These are phyloP conservation scores for Colletotrichum chrysophilum DNA, from an alignment of 2,329 filamentous ascomycete genomes.

Conservation along the genomic window DNA sequence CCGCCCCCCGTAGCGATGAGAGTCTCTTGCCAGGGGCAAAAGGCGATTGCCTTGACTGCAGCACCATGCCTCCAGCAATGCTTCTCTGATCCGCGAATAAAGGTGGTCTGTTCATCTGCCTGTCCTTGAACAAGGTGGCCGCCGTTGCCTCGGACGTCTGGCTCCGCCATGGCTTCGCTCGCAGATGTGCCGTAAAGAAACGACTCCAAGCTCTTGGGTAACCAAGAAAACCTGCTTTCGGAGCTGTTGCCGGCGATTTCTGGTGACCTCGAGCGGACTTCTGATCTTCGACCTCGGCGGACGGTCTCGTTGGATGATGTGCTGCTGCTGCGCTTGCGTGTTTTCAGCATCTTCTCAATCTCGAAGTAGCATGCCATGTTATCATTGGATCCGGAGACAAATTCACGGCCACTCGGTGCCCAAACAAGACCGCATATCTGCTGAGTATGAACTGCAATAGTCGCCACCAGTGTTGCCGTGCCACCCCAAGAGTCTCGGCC, in stretches of 20 bases:
- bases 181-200: neutral
- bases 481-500: conserved; percentile 74
- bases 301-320: neutral
- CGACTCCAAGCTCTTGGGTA: neutral
- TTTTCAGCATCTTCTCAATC: conserved; percentile 58
- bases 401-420: conserved; percentile 76
- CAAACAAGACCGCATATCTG: conserved; percentile 94
- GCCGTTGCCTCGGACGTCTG: conserved; percentile 23
- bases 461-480: conserved; percentile 76
- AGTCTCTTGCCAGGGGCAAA: conserved; percentile 91
- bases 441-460: conserved; percentile 80
- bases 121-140: conserved; percentile 32
- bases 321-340: conserved; percentile 2
- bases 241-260: neutral
- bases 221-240: neutral
- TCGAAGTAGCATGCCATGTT: conserved; percentile 87
- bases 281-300: neutral
- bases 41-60: conserved; percentile 95
- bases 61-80: conserved; percentile 82
- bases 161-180: neutral
- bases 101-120: conserved; percentile 45
- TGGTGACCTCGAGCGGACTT: neutral
- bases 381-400: conserved; percentile 92
- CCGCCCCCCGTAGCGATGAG: conserved; percentile 91
- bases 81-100: conserved; percentile 63